These are phyloP conservation scores for Chaetomium cochliodes DNA, from an alignment of 495 filamentous ascomycete species.

Conservation along the genomic window DNA sequence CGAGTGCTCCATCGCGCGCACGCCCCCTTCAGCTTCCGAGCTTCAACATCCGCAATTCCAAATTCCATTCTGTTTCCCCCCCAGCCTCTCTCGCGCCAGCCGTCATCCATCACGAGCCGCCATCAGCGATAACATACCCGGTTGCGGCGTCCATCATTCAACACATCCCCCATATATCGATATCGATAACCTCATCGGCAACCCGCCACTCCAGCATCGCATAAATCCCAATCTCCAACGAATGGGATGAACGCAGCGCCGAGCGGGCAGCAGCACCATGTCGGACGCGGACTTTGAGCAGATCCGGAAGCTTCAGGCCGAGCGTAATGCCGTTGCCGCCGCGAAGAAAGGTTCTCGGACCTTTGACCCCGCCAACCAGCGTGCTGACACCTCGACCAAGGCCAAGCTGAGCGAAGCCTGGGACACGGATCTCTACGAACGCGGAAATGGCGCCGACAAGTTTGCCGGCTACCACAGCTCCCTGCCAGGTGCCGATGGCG, in stretches of 20 bases:
- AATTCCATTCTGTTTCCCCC: not conserved
- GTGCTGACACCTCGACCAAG: slow-evolving; percentile 88
- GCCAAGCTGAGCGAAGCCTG: slow-evolving; percentile 91
- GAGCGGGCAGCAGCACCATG: slow-evolving; percentile 44
- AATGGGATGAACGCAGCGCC: slow-evolving; percentile 28
- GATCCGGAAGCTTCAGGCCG: slow-evolving; percentile 78
- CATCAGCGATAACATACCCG: slow-evolving; percentile 8
- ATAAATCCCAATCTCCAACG: not conserved
- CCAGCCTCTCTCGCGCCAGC: not conserved
- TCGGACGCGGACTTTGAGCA: slow-evolving; percentile 77
- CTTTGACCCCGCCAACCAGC: slow-evolving; percentile 83
- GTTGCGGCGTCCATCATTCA: not conserved
- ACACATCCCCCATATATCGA: not conserved
- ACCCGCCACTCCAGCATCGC: not conserved
- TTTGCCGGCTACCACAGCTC: slow-evolving; percentile 89
- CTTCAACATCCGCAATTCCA: not conserved
- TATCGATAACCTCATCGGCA: not conserved
- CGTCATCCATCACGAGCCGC: slow-evolving; percentile 10
- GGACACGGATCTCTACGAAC: slow-evolving; percentile 90
- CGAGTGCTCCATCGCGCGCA: slow-evolving; percentile 12
- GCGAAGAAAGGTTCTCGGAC: slow-evolving; percentile 83
- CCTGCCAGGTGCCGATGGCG: slow-evolving; percentile 77
- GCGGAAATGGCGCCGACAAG: slow-evolving; percentile 70
- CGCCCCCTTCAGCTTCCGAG: slow-evolving; percentile 5
- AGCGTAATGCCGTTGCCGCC: slow-evolving; percentile 84